Evolutionary conservation across 805 yeast species (phyloP).

Genomic region (Grigorovia yakushimaensis): DNA sequence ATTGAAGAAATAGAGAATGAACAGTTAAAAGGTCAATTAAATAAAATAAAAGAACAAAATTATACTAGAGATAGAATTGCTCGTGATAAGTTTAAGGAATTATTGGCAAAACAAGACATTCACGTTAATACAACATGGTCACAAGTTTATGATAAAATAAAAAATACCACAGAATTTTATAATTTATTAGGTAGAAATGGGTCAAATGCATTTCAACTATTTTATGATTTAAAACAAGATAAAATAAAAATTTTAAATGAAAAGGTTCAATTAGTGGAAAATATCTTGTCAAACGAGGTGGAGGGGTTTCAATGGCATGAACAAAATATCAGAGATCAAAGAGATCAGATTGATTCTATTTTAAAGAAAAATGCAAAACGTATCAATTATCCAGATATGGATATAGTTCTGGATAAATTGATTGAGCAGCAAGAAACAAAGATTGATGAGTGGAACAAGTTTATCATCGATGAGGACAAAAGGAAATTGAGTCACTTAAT

Average conservation of each 20-base stretch:
- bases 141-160: constrained; percentile 41
- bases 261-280: constrained; percentile 50
- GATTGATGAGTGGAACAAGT: neutral
- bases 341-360: constrained; percentile 11
- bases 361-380: neutral
- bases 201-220: constrained; percentile 66
- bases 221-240: constrained; percentile 63
- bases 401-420: neutral
- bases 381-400: neutral
- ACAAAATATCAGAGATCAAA: constrained; percentile 19
- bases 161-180: constrained; percentile 47
- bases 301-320: constrained; percentile 12
- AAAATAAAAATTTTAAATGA: constrained; percentile 46
- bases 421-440: neutral
- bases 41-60: constrained; percentile 30
- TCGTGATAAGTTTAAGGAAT: constrained; percentile 45
- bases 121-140: constrained; percentile 49
- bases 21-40: constrained; percentile 16
- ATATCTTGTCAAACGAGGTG: constrained; percentile 30
- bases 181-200: constrained; percentile 67
- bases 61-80: constrained; percentile 54
- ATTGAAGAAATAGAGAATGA: constrained; percentile 19
- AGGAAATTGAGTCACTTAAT: neutral
- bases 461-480: neutral
- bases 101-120: constrained; percentile 31